Evolutionary conservation across 306 rosid species (phyloP).

Genomic region (Senna siamea): DNA sequence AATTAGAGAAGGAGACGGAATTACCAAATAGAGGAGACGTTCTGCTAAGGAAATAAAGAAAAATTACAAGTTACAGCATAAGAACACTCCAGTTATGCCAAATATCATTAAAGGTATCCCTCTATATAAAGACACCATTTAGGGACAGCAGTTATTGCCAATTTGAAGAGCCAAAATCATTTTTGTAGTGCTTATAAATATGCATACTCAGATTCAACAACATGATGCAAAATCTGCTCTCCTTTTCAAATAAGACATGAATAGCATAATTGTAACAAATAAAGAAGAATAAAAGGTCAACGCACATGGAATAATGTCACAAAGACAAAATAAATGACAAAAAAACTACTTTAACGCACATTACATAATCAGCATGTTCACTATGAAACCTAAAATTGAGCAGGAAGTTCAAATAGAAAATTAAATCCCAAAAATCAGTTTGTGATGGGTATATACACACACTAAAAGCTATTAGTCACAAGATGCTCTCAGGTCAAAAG

Average conservation of each 20-base stretch:
- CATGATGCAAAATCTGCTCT: not conserved
- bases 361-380: not conserved
- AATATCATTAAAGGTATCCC: not conserved
- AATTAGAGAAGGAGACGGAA: slow-evolving; percentile 1
- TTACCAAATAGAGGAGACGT: not conserved
- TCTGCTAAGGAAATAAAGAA: not conserved
- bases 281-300: not conserved
- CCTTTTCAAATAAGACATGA: not conserved
- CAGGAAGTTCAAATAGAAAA: not conserved
- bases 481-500: not conserved
- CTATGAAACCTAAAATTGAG: not conserved
- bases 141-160: not conserved
- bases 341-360: not conserved
- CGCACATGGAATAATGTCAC: not conserved
- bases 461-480: not conserved
- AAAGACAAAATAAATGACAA: not conserved
- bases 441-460: not conserved
- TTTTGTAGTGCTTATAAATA: not conserved
- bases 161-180: not conserved
- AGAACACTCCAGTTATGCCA: slow-evolving; percentile 11
- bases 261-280: not conserved
- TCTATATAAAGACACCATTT: not conserved
- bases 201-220: not conserved
- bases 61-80: not conserved
- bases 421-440: not conserved